These are phyloP conservation scores for Arthrobotrys sinensis DNA, from an alignment of 2,329 filamentous ascomycete species.

Conservation along the genomic window DNA sequence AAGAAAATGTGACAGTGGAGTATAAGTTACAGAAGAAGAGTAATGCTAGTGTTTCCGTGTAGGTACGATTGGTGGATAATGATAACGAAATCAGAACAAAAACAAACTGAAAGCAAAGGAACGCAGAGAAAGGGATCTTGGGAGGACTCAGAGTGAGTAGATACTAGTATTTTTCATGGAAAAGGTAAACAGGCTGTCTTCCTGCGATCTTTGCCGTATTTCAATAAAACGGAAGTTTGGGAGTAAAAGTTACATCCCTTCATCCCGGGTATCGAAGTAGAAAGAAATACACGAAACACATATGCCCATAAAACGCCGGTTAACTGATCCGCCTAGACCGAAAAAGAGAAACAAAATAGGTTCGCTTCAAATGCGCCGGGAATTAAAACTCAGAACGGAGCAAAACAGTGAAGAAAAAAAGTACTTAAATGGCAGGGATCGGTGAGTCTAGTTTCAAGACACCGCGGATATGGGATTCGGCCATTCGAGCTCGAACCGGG, in stretches of 20 bases:
- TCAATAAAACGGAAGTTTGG: slow-evolving; percentile 28
- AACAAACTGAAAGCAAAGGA: slow-evolving; percentile 22
- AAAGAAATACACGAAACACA: slow-evolving; percentile 36
- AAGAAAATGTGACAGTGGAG: slow-evolving; percentile 9
- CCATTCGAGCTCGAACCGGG: slow-evolving; percentile 49
- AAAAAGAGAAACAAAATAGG: slow-evolving; percentile 32
- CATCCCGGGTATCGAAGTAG: slow-evolving; percentile 27
- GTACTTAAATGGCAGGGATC: slow-evolving; percentile 53
- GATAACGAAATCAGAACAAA: slow-evolving; percentile 28
- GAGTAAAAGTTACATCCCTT: slow-evolving; percentile 27
- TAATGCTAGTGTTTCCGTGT: slow-evolving; percentile 38
- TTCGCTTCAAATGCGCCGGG: slow-evolving; percentile 57
- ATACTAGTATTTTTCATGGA: slow-evolving; percentile 51
- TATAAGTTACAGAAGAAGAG: slow-evolving; percentile 61
- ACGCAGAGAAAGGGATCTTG: slow-evolving; percentile 18
- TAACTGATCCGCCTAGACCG: slow-evolving; percentile 41
- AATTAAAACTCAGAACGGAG: slow-evolving; percentile 17
- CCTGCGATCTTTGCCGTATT: slow-evolving; percentile 43
- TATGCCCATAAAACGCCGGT: slow-evolving; percentile 37
- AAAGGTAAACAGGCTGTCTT: slow-evolving; percentile 32
- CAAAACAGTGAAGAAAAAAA: slow-evolving; percentile 29
- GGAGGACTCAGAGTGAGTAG: slow-evolving; percentile 33
- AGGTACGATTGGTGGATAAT: slow-evolving; percentile 34
- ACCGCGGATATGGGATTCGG: slow-evolving; percentile 56
- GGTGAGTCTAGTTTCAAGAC: slow-evolving; percentile 56